A percentile compares a stretch with the other conserved stretches of the same genome.
Conservation (phyloP, 441 rosid species). For the Erodium texanum region DNA sequence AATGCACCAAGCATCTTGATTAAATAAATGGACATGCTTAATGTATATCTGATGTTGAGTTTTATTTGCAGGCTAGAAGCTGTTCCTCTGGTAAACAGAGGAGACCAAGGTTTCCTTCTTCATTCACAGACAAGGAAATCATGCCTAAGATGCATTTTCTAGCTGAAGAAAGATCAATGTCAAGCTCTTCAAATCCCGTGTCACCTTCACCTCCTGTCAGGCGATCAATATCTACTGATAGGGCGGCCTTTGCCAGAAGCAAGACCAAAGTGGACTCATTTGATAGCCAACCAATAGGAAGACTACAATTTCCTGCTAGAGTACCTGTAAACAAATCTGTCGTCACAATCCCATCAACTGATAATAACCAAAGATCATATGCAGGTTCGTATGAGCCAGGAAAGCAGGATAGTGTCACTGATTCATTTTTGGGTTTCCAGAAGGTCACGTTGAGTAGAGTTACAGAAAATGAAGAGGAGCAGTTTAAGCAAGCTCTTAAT, state of each 20-base stretch:
- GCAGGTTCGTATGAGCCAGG: slow-evolving; percentile 18
- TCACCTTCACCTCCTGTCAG: slow-evolving; percentile 69
- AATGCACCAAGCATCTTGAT: not conserved
- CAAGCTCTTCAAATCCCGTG: slow-evolving; percentile 37
- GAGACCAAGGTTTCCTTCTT: slow-evolving; percentile 61
- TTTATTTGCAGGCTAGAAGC: slow-evolving; percentile 62
- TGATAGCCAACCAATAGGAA: slow-evolving; percentile 47
- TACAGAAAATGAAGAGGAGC: slow-evolving; percentile 68
- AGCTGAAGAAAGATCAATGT: slow-evolving; percentile 39
- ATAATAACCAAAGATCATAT: slow-evolving; percentile 28
- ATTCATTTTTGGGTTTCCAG: slow-evolving; percentile 41
- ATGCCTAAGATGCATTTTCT: slow-evolving; percentile 35
- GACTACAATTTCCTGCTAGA: slow-evolving; percentile 85
- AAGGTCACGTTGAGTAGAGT: slow-evolving; percentile 45
- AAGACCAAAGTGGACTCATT: slow-evolving; percentile 44
- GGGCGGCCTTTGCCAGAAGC: slow-evolving; percentile 54
- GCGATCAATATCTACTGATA: slow-evolving; percentile 75
- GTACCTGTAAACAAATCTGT: slow-evolving; percentile 54
- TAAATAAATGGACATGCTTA: not conserved
- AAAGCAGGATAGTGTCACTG: slow-evolving; percentile 38
- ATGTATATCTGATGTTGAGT: slow-evolving; percentile 8
- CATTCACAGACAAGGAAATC: slow-evolving; percentile 51
- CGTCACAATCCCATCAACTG: slow-evolving; percentile 37
- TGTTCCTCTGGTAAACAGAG: slow-evolving; percentile 82
- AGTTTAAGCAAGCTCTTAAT: slow-evolving; percentile 62